Evolutionary conservation across 108 stramenopile genomes (phyloP).

Genomic region (Epithemia pelagica): DNA sequence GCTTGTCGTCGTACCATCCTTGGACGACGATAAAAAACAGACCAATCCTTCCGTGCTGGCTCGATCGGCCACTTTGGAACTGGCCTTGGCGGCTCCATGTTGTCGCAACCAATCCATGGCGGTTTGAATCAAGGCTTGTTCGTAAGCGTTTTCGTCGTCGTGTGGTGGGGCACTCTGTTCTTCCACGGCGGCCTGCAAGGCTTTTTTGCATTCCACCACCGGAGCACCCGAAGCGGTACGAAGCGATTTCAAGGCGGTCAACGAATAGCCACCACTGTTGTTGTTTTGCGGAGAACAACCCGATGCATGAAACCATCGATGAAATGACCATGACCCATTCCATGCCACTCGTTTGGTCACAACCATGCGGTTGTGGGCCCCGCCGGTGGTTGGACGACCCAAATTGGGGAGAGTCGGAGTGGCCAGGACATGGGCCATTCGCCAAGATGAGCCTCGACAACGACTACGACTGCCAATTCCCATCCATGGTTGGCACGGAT

Average conservation of each 20-base stretch:
- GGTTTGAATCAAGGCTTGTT: neutral
- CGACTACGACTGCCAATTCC: too few species aligned
- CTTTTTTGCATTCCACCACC: slow-evolving; percentile 84
- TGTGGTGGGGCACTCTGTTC: slow-evolving; percentile 30
- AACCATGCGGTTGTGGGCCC: too few species aligned
- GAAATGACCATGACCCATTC: too few species aligned
- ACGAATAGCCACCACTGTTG: slow-evolving; percentile 7
- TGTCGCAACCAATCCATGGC: slow-evolving; percentile 80
- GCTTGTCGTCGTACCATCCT: slow-evolving; percentile 22
- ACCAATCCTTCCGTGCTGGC: slow-evolving; percentile 72
- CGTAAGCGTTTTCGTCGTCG: neutral
- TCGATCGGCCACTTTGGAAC: slow-evolving; percentile 55
- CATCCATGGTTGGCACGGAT: too few species aligned
- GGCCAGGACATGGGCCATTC: too few species aligned
- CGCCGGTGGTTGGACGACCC: too few species aligned
- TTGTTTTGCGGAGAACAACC: too few species aligned
- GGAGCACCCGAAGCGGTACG: slow-evolving; percentile 66
- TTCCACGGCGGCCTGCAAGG: slow-evolving; percentile 45
- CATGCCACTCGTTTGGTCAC: too few species aligned
- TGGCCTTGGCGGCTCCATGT: slow-evolving; percentile 68
- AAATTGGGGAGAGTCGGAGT: too few species aligned
- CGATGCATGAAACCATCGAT: too few species aligned
- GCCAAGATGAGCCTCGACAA: too few species aligned
- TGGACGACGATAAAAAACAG: slow-evolving; percentile 29
- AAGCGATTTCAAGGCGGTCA: slow-evolving; percentile 43